These are phyloP conservation scores for Verticillium klebahnii DNA, from an alignment of 2,329 filamentous ascomycete genomes.

Conservation along the genomic window DNA sequence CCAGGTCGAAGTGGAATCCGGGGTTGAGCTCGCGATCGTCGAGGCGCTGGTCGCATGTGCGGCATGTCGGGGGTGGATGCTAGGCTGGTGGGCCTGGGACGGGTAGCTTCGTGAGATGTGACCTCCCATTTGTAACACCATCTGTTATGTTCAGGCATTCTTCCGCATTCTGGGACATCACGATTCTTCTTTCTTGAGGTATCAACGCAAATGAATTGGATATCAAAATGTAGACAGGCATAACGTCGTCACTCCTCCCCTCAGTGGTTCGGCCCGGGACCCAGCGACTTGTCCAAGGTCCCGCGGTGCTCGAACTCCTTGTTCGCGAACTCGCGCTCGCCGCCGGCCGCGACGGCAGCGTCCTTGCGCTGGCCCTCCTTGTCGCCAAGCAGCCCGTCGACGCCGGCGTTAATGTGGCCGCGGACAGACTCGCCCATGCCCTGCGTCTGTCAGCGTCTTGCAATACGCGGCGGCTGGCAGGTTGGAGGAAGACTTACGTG, in stretches of 20 bases:
- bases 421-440: conserved; percentile 11
- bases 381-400: conserved; percentile 23
- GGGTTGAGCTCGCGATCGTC: background rate
- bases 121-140: background rate
- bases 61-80: conserved; percentile 2
- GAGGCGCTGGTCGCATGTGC: conserved; percentile 7
- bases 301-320: conserved; percentile 12
- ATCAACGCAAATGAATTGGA: background rate
- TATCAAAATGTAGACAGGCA: background rate
- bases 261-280: background rate
- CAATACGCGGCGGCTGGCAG: too few relatives aligned
- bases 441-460: background rate
- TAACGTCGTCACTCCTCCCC: background rate
- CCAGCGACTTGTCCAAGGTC: conserved; percentile 7
- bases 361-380: conserved; percentile 26
- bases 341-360: conserved; percentile 15
- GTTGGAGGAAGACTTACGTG: conserved; percentile 4
- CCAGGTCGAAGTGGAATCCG: background rate
- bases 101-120: background rate
- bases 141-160: background rate
- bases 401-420: conserved; percentile 27
- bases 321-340: conserved; percentile 11
- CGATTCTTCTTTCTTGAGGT: background rate
- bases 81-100: background rate
- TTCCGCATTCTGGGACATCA: background rate